A percentile compares a stretch with the other conserved stretches of the same genome.
Evolutionary conservation across 2,329 filamentous ascomycete genomes (phyloP).

Genomic region (Colletotrichum sp.): DNA sequence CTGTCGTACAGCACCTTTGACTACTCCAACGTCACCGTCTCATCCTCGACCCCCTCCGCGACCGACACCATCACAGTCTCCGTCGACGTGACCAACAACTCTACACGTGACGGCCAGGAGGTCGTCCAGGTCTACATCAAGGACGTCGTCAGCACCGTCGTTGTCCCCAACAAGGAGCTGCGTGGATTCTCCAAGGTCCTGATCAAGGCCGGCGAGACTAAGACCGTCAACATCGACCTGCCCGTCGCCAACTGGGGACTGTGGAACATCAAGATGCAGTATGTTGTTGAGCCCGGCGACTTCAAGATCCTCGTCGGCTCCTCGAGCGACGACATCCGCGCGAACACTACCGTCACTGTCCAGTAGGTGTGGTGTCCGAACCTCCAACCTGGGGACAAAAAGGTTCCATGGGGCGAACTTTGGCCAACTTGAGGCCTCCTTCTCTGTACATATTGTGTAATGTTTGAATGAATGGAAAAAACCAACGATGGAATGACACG

Average conservation of each 20-base stretch:
- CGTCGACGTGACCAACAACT: slow-evolving; percentile 67
- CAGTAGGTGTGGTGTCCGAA: slow-evolving; percentile 17
- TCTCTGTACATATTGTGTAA: slow-evolving; percentile 15
- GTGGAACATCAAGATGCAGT: slow-evolving; percentile 69
- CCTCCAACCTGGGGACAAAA: background rate
- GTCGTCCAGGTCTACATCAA: slow-evolving; percentile 73
- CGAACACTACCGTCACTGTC: slow-evolving; percentile 62
- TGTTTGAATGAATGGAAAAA: background rate
- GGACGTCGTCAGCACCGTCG: slow-evolving; percentile 66
- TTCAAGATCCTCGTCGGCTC: slow-evolving; percentile 69
- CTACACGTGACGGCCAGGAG: slow-evolving; percentile 63
- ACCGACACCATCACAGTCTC: slow-evolving; percentile 62
- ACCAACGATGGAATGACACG: background rate
- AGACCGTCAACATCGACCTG: slow-evolving; percentile 53
- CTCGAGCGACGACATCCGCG: slow-evolving; percentile 60
- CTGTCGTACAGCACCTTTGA: slow-evolving; percentile 69
- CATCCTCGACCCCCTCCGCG: slow-evolving; percentile 48
- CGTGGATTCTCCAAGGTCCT: slow-evolving; percentile 72
- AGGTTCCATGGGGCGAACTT: background rate
- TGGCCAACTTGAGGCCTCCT: background rate
- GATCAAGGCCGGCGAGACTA: slow-evolving; percentile 64
- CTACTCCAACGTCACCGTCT: slow-evolving; percentile 60
- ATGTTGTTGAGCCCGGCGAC: slow-evolving; percentile 75
- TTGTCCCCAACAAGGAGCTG: slow-evolving; percentile 67
- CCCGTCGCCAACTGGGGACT: slow-evolving; percentile 63